Evolutionary conservation across 2,329 filamentous ascomycete species (phyloP), one percentile per base, ranked within the genome.

Genomic region (Drechslerella coelobrocha): DNA sequence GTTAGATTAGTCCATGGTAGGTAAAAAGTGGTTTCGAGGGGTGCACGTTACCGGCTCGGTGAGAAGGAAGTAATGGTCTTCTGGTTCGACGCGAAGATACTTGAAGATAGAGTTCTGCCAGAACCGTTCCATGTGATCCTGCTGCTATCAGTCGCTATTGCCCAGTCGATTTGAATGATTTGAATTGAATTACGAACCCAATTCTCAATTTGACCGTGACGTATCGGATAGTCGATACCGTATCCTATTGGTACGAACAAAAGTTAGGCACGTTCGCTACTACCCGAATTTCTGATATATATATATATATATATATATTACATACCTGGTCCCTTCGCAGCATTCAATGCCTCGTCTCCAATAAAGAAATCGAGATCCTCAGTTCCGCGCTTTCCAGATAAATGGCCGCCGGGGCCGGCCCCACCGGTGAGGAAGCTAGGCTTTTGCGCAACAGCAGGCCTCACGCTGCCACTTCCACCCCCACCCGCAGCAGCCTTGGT

Each of bases 101-200:
- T 99, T 99, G 86, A 99, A 99, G 82, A 99, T 99, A 73, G 94
- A 99, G 83, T 97, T 97, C 75, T 95, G 97, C 94, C 94, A 99
- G 83, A 97, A 99, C 73, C 94, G 89, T 81, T 99, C 94, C 94
- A 99, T 99, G 77, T 97, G 91, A 81, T 99, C 94, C 90, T 94
- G 75, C 47, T 31, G 74, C 66, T 75, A 75, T 59, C 73, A 73
- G 12, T 52, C 66, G 62, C 21, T n/a, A 39, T 31, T 29, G 12
- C 12, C 5, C n/a, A 12, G 12, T 53, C 4, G 2, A 29, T 14
- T n/a, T 12, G 14, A 4, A 24, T 31, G 12, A 1, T n/a, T 1
- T 9, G 4, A 24, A 1, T 2, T 5, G 12, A 14, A 19, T 24
- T 31, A 73, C 85, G 63, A 83, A 94, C 90, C 94, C 94, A 99